Percentiles rank a stretch among this genome's conserved stretches.
These are phyloP conservation scores for Brassica napus DNA, from an alignment of 345 rosid species.

Conservation along the genomic window DNA sequence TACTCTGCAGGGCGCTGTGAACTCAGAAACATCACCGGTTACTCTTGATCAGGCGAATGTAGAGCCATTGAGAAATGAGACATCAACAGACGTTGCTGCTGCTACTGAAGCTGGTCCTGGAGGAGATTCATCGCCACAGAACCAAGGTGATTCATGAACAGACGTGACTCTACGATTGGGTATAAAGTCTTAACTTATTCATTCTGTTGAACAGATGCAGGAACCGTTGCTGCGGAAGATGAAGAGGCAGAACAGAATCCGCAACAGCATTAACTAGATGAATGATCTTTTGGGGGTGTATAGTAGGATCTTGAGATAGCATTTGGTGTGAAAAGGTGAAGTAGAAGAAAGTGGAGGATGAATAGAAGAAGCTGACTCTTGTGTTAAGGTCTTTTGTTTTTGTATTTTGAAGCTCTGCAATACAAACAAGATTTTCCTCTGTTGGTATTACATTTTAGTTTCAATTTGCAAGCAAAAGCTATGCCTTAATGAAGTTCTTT, in stretches of 20 bases:
- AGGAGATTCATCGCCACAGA: slow-evolving; percentile 27
- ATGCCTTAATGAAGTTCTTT: neutral
- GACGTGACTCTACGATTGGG: neutral
- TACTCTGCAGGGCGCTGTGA: slow-evolving; percentile 22
- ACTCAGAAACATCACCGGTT: slow-evolving; percentile 6
- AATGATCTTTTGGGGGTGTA: slow-evolving; percentile 1
- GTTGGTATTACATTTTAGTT: neutral
- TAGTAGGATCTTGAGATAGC: neutral
- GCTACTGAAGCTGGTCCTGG: slow-evolving; percentile 20
- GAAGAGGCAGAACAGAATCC: neutral
- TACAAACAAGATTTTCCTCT: neutral
- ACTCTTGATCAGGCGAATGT: slow-evolving; percentile 6
- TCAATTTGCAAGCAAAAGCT: slow-evolving; percentile 8
- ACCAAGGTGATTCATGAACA: slow-evolving; percentile 28
- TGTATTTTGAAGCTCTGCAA: slow-evolving; percentile 22
- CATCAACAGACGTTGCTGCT: slow-evolving; percentile 6
- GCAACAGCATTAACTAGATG: neutral
- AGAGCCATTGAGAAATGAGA: slow-evolving; percentile 19
- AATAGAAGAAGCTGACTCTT: slow-evolving; percentile 15
- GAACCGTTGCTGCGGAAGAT: slow-evolving; percentile 1
- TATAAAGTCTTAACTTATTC: slow-evolving; percentile 5
- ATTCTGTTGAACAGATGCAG: slow-evolving; percentile 18
- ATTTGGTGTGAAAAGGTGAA: slow-evolving; percentile 12
- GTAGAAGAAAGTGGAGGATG: slow-evolving; percentile 8
- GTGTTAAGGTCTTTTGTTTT: slow-evolving; percentile 6